A percentile compares a stretch with the other conserved stretches of the same genome.
Evolutionary conservation across 768 basidiomycete genomes (phyloP).

Genomic region (Hygrophorus pudorinus): DNA sequence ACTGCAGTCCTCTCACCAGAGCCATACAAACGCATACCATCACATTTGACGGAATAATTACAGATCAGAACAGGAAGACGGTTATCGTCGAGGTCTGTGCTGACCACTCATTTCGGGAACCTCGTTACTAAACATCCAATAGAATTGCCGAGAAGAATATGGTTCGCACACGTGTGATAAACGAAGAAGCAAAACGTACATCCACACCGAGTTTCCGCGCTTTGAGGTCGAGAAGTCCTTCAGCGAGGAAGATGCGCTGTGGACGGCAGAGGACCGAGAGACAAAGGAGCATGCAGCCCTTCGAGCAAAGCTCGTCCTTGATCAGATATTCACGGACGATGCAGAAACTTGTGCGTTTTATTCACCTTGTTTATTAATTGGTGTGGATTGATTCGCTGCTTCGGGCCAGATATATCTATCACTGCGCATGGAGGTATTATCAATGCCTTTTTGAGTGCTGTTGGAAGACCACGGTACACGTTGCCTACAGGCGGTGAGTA

Average conservation of each 20-base stretch:
- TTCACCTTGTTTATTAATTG: background rate
- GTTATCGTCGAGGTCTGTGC: slow-evolving; percentile 45
- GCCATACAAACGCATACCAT: slow-evolving; percentile 48
- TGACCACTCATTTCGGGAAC: background rate
- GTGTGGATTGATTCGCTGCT: background rate
- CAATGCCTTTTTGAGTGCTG: slow-evolving; percentile 38
- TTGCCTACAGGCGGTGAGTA: slow-evolving; percentile 57
- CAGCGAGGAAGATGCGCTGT: slow-evolving; percentile 52
- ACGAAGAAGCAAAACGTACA: slow-evolving; percentile 39
- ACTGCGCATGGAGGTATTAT: slow-evolving; percentile 60
- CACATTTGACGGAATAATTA: slow-evolving; percentile 34
- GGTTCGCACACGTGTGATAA: slow-evolving; percentile 67
- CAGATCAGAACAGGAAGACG: slow-evolving; percentile 19
- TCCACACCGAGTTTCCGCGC: slow-evolving; percentile 36
- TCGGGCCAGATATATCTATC: slow-evolving; percentile 48
- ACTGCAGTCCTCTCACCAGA: slow-evolving; percentile 54
- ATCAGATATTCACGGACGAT: slow-evolving; percentile 42
- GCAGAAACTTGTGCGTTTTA: slow-evolving; percentile 34
- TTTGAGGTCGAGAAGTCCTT: slow-evolving; percentile 50
- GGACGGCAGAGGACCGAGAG: slow-evolving; percentile 48
- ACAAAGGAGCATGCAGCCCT: slow-evolving; percentile 30
- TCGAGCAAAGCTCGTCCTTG: slow-evolving; percentile 43
- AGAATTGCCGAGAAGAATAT: slow-evolving; percentile 62
- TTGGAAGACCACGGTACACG: slow-evolving; percentile 33
- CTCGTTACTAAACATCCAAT: background rate